Base-by-base conservation (phyloP, 306 rosid genomes). In the Quercus mongolica region DNA sequence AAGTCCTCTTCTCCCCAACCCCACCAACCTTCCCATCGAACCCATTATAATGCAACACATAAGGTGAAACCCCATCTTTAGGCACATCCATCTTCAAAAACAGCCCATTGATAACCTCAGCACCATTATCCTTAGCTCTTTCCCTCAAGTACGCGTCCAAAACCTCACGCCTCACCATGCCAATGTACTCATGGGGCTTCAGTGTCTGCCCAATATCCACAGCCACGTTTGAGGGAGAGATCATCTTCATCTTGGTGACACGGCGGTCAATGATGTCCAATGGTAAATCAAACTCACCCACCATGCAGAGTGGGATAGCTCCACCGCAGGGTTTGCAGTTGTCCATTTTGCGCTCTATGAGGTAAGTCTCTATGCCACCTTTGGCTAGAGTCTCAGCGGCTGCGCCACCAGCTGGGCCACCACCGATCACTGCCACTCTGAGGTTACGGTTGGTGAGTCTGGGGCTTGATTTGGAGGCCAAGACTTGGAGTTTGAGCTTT, bases 321-420 rank as follows among this genome's bases (percentile, higher is more conserved):
- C 99, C 99, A 3, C 98, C 99, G 78, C 99, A 96, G 11, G 99
- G 99, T 80, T 96, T 96, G 81, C 97, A 90, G 89, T 96, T 96
- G 83, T 96, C 99, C 21, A 96, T 78, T 82, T 96, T 96, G 21
- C 99, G 90, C 79, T 96, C 98, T 13, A 96, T 88, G 4, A 96
- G 90, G 75, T 84, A 90, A 1, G 99, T 96, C 72, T 96, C 99
- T 0, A 93, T 30, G 23, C 99, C 99, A 0, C 98, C 97, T 21
- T 89, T 90, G 11, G 90, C 92, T 0, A 96, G 86, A 0, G 98
- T 87, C 70, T 95, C 99, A 0, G 99, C 99, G 0, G 99, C 98
- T 0, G 96, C 38, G 0, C 99, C 99, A 0, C 99, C 99, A 0
- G 99, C 98, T 0, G 99, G 99, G 0, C 99, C 99, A 0, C 98